These are phyloP conservation scores for Yamadazyma nakazawae DNA, from an alignment of 805 yeast genomes.

Conservation along the genomic window DNA sequence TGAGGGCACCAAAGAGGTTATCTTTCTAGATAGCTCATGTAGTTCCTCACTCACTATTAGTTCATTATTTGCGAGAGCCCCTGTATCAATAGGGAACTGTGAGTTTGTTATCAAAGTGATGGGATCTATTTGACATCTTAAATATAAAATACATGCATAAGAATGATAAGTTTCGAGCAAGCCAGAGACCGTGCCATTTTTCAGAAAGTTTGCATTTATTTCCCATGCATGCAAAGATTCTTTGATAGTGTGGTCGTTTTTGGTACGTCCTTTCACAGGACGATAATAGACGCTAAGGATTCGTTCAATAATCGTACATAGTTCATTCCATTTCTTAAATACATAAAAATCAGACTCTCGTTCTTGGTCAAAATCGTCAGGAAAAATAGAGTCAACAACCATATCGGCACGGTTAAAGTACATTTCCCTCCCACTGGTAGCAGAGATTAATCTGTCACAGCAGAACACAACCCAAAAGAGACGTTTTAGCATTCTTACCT, in stretches of 20 bases:
- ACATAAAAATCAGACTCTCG: constrained; percentile 20
- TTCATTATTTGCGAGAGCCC: background rate
- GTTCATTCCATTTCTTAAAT: constrained; percentile 19
- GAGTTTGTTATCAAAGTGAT: constrained; percentile 17
- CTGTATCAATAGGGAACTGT: constrained; percentile 1
- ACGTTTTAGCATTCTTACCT: constrained; percentile 8
- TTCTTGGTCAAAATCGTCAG: constrained; percentile 20
- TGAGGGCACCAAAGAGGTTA: background rate
- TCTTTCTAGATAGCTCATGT: constrained; percentile 8
- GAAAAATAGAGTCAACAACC: constrained; percentile 19
- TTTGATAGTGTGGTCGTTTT: constrained; percentile 18
- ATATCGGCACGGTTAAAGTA: constrained; percentile 22
- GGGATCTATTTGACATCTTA: constrained; percentile 25
- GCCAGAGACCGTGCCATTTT: constrained; percentile 13
- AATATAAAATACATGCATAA: constrained; percentile 20
- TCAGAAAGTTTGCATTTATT: background rate
- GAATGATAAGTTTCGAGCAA: constrained; percentile 17
- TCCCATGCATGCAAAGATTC: constrained; percentile 17
- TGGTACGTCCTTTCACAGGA: constrained; percentile 25
- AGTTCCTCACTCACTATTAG: constrained; percentile 7
- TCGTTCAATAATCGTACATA: constrained; percentile 23
- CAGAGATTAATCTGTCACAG: constrained; percentile 23
- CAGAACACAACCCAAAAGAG: constrained; percentile 28
- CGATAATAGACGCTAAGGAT: constrained; percentile 20
- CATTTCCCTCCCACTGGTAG: constrained; percentile 25